Percentiles rank a stretch among this genome's conserved stretches.
These are phyloP conservation scores for Eimeria nieschulzi DNA, from an alignment of 169 alveolate species.

Conservation along the genomic window DNA sequence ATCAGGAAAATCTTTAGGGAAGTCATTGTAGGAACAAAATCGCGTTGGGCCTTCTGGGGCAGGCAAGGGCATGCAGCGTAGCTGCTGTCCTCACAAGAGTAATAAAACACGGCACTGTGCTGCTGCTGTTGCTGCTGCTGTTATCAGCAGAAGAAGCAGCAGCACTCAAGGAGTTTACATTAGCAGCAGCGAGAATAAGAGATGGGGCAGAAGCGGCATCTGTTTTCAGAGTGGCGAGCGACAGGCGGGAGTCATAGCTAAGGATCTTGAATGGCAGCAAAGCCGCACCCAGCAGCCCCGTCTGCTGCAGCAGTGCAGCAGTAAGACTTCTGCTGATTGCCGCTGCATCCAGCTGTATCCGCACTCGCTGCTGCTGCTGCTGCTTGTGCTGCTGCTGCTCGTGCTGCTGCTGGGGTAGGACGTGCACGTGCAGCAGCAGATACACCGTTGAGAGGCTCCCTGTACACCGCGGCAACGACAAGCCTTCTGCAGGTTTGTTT, in stretches of 20 bases:
- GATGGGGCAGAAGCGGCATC: conserved; percentile 41
- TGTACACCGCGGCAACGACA: neutral
- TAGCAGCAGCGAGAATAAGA: conserved; percentile 37
- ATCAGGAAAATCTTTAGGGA: neutral
- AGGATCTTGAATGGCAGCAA: conserved; percentile 29
- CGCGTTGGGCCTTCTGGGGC: conserved; percentile 62
- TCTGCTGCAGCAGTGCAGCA: conserved; percentile 48
- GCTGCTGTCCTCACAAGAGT: conserved; percentile 42
- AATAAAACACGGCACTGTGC: conserved; percentile 30
- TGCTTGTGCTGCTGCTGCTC: conserved; percentile 13
- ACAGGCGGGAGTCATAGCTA: conserved; percentile 31
- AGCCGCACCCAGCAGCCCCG: conserved; percentile 36
- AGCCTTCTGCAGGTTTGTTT: neutral
- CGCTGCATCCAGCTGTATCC: conserved; percentile 17
- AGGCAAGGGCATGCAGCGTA: conserved; percentile 33
- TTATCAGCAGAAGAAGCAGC: neutral
- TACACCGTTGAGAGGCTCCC: conserved; percentile 59
- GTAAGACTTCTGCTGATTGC: conserved; percentile 25
- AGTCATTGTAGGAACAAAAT: neutral
- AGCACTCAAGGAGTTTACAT: neutral
- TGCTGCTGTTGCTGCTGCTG: conserved; percentile 4
- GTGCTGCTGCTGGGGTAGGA: conserved; percentile 13
- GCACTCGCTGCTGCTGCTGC: conserved; percentile 16
- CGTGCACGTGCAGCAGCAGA: conserved; percentile 32
- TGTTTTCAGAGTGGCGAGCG: conserved; percentile 15